Evolutionary conservation across 192 early-diverging fungal species (phyloP), one percentile per base, ranked within the genome.

Genomic region (Chytriomyces hyalinus): DNA sequence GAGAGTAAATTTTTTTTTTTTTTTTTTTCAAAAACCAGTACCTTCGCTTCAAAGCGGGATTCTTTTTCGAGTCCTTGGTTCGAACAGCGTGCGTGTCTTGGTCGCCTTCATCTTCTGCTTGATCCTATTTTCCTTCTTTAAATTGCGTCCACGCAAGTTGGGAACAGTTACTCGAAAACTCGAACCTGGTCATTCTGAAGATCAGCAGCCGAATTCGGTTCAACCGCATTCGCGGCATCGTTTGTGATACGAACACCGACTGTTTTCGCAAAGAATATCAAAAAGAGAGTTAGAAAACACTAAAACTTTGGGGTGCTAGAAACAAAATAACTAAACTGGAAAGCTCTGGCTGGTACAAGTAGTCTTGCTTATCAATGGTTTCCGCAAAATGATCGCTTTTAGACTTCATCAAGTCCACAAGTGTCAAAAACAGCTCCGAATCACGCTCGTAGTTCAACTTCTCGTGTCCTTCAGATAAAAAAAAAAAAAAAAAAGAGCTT

Each of bases 401-500:
- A 6, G 48, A 62, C 45, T 80, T 80, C 15, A 91, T 60, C 10
- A 90, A 78, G 13, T 86, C 86, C 49, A 87, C 73, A 10, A 91
- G 68, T 1, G 84, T 85, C 15, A 81, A 80, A 70, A 73, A 90
- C 8, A 70, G 51, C 6, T 79, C 69, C 11, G 87, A 89, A 22
- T 65, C 81, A 44, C 82, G 20, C 67, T 90, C 87, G 73, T 91
- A 91, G 76, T 91, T 83, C n/a, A 91, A 76, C 49, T 79, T 75
- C 57, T 87, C 83, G 65, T 79, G 83, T 6, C 88, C 88, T 87
- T 49, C 0, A 1, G 46, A 69, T 57, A 20, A 57, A 36, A 36
- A 36, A 36, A 36, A 36, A 20, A 57, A 36, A 36, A 36, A 36
- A 36, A 36, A 3, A 4, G 36, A 7, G 0, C 28, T 43, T 28